Evolutionary conservation across 2,329 filamentous ascomycete genomes (phyloP), one percentile per base, ranked within the genome.

Genomic region (Leptographium flavum): DNA sequence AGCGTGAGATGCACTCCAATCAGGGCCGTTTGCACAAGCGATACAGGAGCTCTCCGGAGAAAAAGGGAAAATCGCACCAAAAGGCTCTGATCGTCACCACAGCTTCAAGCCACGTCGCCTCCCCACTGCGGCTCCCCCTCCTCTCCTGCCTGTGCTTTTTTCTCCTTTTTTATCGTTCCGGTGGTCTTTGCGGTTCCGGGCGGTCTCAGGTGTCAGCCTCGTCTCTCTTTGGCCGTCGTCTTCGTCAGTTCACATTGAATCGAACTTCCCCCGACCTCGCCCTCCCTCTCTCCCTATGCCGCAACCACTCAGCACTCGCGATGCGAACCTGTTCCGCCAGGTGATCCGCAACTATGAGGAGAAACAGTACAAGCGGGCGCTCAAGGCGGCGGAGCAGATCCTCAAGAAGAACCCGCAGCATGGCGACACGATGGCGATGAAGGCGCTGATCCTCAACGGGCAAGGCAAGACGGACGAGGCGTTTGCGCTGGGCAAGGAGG

Each of bases 341-440:
- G 81, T 98, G 53, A 87, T 98, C 58, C 88, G 90, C 62, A 81
- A 86, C 66, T 98, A 96, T 71, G 92, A 98, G 66, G 83, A 88
- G 61, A 98, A 98, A 67, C 90, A 96, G 60, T 95, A 96, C 71
- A 98, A 96, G 69, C 69, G 73, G 50, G 90, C 90, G 61, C 73
- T 98, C 60, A 98, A 96, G 69, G 81, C 84, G 39, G 90, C 92
- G 55, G 92, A 98, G 62, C 86, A 95, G 66, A 94, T 98, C 60
- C 79, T 98, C 54, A 85, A 84, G 63, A 96, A 95, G 66, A 81
- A 84, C 59, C 86, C 90, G 36, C 92, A 87, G 57, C 92, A 98
- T 81, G 93, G 88, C 59, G 93, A 98, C 63, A 98, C 92, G 22
- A 83, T 93, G 67, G 93, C 92, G 45, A 98, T 98, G 92, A 98